These are phyloP conservation scores for Straminergon stramineum DNA, from an alignment of 225 moss, liverwort and hornwort genomes.

Conservation along the genomic window DNA sequence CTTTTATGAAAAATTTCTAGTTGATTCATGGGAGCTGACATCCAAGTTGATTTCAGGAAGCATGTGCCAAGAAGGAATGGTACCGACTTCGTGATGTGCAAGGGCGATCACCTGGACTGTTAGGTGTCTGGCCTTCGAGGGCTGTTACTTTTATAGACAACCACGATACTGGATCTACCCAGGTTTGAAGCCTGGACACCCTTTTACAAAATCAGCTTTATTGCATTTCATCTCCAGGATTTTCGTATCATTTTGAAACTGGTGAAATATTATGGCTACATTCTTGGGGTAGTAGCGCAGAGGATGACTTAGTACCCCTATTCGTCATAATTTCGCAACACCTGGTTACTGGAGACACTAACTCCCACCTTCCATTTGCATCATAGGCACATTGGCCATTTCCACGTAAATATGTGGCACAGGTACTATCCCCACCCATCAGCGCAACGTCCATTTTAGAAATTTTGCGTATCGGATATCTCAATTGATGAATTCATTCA, in stretches of 20 bases:
- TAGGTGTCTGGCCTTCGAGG: slow-evolving; percentile 58
- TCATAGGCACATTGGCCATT: slow-evolving; percentile 89
- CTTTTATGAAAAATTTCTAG: background rate
- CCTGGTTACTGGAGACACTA: background rate
- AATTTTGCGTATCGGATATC: background rate
- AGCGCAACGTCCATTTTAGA: background rate
- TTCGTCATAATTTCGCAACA: background rate
- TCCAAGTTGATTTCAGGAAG: slow-evolving; percentile 45
- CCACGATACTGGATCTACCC: slow-evolving; percentile 78
- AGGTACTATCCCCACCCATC: slow-evolving; percentile 35
- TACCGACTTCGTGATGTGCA: slow-evolving; percentile 48
- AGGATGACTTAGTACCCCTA: background rate
- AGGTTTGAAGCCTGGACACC: slow-evolving; percentile 30
- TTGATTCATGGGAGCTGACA: background rate
- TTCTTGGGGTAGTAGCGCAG: background rate
- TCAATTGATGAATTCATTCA: background rate
- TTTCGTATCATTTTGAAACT: background rate
- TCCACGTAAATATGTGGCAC: slow-evolving; percentile 54
- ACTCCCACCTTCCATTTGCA: background rate
- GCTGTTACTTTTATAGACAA: slow-evolving; percentile 60
- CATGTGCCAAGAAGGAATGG: slow-evolving; percentile 59
- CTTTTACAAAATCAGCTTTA: background rate
- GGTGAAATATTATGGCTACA: background rate
- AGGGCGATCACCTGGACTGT: slow-evolving; percentile 39
- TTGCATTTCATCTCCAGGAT: background rate